A percentile compares a stretch with the other conserved stretches of the same genome.
phyloP scores from a whole-genome alignment of 176 grass and related monocot species.

The Coix lacrymajobi region DNA sequence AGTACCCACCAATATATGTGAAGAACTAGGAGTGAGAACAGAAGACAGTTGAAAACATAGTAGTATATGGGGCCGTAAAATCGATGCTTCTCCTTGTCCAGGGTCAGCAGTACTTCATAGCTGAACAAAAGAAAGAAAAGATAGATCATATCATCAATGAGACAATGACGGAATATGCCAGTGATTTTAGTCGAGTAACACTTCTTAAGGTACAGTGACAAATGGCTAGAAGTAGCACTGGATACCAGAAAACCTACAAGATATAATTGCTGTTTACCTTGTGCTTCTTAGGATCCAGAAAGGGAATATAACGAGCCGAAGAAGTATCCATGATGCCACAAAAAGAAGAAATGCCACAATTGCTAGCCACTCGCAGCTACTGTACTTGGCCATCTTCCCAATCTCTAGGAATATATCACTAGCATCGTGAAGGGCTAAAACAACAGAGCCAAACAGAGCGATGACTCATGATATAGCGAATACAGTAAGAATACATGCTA shows the following conservation, averaged over 20 bases:
- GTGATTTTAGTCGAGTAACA: background rate
- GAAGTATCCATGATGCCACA: conserved; percentile 73
- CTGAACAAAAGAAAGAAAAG: conserved; percentile 38
- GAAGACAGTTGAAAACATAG: conserved; percentile 87
- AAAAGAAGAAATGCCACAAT: conserved; percentile 64
- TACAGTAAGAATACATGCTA: conserved; percentile 25
- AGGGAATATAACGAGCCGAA: conserved; percentile 73
- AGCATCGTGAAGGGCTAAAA: conserved; percentile 83
- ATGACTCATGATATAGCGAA: conserved; percentile 77
- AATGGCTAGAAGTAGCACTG: conserved; percentile 4
- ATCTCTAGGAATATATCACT: conserved; percentile 90
- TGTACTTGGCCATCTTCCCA: conserved; percentile 93
- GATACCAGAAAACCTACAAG: conserved; percentile 3
- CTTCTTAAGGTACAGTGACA: background rate
- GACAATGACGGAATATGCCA: background rate
- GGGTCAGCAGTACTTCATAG: conserved; percentile 68
- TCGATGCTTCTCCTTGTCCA: conserved; percentile 64
- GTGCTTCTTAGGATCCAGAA: conserved; percentile 96
- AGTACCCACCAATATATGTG: conserved; percentile 93
- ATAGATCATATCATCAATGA: conserved; percentile 16
- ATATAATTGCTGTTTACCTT: conserved; percentile 46
- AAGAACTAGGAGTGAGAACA: conserved; percentile 84
- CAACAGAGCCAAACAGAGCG: conserved; percentile 68
- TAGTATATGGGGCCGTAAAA: conserved; percentile 82
- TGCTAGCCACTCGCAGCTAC: conserved; percentile 64